phyloP scores from a whole-genome alignment of 1,284 basidiomycete genomes.

The Flammula alnicola region DNA sequence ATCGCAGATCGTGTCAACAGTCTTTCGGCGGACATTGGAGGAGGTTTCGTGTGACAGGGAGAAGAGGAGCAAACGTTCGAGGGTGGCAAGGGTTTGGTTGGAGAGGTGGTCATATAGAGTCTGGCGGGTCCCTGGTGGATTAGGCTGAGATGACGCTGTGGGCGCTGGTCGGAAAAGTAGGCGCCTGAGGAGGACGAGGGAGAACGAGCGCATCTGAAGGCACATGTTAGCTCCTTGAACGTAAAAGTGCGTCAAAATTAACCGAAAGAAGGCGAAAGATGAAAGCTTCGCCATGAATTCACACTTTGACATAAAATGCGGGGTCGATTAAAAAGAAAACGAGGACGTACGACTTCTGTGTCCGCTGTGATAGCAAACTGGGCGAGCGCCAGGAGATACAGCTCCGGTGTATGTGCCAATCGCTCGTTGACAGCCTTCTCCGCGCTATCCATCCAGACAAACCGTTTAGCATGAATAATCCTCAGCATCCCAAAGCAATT shows the following conservation, averaged over 20 bases:
- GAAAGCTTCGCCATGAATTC: not conserved
- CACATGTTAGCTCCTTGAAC: too few relatives aligned
- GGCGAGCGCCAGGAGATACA: conserved; percentile 74
- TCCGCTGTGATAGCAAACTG: conserved; percentile 76
- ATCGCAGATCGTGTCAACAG: conserved; percentile 75
- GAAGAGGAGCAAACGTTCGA: conserved; percentile 73
- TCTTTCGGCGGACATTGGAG: conserved; percentile 63
- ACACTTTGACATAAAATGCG: not conserved
- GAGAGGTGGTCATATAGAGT: conserved; percentile 78
- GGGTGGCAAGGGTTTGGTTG: conserved; percentile 60
- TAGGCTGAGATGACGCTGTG: conserved; percentile 54
- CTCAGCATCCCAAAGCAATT: conserved; percentile 9
- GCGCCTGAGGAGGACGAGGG: conserved; percentile 74
- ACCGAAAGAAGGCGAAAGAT: too few relatives aligned
- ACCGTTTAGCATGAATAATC: not conserved
- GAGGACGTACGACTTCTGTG: conserved; percentile 68
- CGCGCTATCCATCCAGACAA: conserved; percentile 51
- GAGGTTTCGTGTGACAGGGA: conserved; percentile 64
- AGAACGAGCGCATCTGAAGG: conserved; percentile 75
- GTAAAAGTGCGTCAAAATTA: too few relatives aligned
- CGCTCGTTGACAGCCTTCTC: conserved; percentile 80
- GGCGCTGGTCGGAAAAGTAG: conserved; percentile 63
- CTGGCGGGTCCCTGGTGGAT: conserved; percentile 40
- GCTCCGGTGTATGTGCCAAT: conserved; percentile 73
- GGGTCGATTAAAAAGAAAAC: not conserved